phyloP scores from a whole-genome alignment of 2,329 filamentous ascomycete genomes.

The Didymella pomorum region DNA sequence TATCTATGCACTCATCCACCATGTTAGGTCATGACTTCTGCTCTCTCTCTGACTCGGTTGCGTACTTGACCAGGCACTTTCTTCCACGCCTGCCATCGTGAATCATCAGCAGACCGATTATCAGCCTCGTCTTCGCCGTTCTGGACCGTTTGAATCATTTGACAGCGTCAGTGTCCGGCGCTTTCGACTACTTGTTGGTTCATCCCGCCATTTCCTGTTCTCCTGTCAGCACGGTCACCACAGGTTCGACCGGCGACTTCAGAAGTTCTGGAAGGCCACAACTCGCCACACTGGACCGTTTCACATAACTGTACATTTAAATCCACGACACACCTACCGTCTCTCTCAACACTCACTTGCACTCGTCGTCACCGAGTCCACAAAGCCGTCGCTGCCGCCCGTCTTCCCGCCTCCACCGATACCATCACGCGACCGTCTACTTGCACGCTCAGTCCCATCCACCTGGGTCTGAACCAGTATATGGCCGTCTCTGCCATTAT shows the following conservation, averaged over 20 bases:
- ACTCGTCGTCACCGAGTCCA: not conserved
- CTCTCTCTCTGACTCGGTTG: constrained; percentile 11
- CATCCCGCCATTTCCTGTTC: constrained; percentile 16
- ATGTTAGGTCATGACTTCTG: constrained; percentile 23
- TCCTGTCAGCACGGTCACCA: constrained; percentile 30
- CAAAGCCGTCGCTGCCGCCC: constrained; percentile 1
- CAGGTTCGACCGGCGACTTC: constrained; percentile 17
- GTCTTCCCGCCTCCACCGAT: constrained; percentile 1
- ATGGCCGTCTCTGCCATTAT: constrained; percentile 32
- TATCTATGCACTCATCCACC: constrained; percentile 19
- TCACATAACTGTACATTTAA: constrained; percentile 14
- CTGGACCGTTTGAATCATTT: constrained; percentile 2
- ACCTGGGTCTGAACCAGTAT: constrained; percentile 23
- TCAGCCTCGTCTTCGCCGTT: constrained; percentile 7
- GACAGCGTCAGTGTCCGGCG: constrained; percentile 10
- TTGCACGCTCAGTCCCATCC: constrained; percentile 14
- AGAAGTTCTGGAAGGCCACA: constrained; percentile 12
- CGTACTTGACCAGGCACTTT: constrained; percentile 11
- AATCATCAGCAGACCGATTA: constrained; percentile 6
- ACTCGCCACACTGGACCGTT: constrained; percentile 15
- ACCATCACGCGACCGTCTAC: constrained; percentile 20
- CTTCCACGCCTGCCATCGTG: not conserved
- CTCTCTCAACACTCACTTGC: not conserved
- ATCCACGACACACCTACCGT: constrained; percentile 1
- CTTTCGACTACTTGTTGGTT: constrained; percentile 3